These are phyloP conservation scores for Phytophthora boehmeriae DNA, from an alignment of 352 stramenopile genomes.

Conservation along the genomic window DNA sequence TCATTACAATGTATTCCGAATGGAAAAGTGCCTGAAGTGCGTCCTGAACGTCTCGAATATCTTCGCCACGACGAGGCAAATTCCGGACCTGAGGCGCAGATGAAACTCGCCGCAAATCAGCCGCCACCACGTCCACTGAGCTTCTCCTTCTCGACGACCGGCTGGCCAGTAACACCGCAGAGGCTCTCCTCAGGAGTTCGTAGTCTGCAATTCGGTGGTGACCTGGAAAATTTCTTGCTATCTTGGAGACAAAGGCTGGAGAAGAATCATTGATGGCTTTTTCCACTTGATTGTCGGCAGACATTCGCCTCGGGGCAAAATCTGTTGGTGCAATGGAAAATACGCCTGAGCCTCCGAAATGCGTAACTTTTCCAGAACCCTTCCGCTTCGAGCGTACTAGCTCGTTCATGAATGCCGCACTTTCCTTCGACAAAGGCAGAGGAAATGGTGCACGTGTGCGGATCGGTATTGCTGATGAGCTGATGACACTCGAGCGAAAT, in stretches of 20 bases:
- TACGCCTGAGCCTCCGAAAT: not conserved
- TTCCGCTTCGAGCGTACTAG: not conserved
- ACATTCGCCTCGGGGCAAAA: too few species aligned
- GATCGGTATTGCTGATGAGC: conserved; percentile 5
- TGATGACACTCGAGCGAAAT: not conserved
- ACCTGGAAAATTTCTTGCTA: too few species aligned
- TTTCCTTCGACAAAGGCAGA: conserved; percentile 14
- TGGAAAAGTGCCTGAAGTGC: conserved; percentile 27
- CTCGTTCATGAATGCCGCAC: conserved; percentile 9
- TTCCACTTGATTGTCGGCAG: too few species aligned
- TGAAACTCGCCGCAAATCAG: not conserved
- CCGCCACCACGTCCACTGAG: not conserved
- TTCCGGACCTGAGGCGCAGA: not conserved
- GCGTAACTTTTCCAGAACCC: not conserved
- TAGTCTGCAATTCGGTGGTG: too few species aligned
- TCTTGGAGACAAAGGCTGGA: too few species aligned
- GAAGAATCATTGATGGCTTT: too few species aligned
- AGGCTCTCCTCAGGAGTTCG: not conserved
- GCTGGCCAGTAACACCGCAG: too few species aligned
- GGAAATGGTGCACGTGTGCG: conserved; percentile 16
- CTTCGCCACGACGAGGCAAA: not conserved
- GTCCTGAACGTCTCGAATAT: conserved; percentile 2
- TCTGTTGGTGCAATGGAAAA: not conserved
- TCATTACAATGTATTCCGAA: conserved; percentile 27
- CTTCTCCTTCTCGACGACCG: not conserved